These are phyloP conservation scores for Clonostachys rosea DNA, from an alignment of 2,329 filamentous ascomycete species.

Conservation along the genomic window DNA sequence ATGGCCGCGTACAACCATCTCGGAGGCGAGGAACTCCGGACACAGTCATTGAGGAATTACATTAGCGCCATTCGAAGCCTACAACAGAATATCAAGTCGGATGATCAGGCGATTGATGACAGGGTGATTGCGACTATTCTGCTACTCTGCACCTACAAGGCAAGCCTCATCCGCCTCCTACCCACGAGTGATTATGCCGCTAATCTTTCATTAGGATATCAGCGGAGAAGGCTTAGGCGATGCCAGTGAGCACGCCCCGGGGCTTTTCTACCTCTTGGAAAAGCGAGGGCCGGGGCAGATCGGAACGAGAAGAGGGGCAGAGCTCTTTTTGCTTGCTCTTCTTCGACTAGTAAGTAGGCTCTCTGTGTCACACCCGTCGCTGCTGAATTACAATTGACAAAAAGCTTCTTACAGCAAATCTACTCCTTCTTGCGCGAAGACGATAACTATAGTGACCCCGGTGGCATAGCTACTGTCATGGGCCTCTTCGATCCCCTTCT, in stretches of 20 bases:
- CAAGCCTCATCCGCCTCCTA: background rate
- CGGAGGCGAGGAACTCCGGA: conserved; percentile 15
- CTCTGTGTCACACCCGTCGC: background rate
- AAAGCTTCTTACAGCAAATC: conserved; percentile 14
- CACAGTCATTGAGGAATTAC: conserved; percentile 19
- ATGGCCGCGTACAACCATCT: conserved; percentile 25
- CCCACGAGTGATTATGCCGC: background rate
- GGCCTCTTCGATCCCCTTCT: conserved; percentile 21
- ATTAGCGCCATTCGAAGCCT: conserved; percentile 17
- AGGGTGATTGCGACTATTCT: conserved; percentile 20
- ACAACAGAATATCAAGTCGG: conserved; percentile 15
- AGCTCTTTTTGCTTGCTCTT: conserved; percentile 20
- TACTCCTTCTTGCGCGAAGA: conserved; percentile 23
- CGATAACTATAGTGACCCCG: conserved; percentile 20
- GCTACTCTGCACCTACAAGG: conserved; percentile 21
- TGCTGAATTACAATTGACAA: background rate
- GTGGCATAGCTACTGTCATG: conserved; percentile 16
- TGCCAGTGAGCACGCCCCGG: conserved; percentile 20
- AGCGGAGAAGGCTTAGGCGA: conserved; percentile 20
- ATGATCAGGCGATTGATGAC: conserved; percentile 17
- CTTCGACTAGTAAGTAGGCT: conserved; percentile 18
- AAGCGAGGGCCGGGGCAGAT: conserved; percentile 21
- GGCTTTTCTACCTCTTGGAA: conserved; percentile 23
- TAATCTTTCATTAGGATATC: conserved; percentile 15
- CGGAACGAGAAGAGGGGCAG: conserved; percentile 16